Base-by-base conservation (phyloP, 2,329 filamentous ascomycete genomes). In the Pseudonectria foliicola region DNA sequence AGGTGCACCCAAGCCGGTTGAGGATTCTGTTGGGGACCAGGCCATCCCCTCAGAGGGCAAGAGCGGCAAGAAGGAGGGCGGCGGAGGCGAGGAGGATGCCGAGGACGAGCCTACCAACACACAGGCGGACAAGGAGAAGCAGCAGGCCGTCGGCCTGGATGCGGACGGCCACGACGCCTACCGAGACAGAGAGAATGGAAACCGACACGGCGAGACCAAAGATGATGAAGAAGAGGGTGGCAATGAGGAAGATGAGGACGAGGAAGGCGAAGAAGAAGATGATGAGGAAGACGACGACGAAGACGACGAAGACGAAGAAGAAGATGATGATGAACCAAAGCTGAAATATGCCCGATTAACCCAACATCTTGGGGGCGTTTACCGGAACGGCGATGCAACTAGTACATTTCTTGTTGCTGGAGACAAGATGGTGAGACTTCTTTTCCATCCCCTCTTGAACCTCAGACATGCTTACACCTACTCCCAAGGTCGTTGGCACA, bases 311-410 rank as follows among this genome's bases (percentile, higher is more conserved):
- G 82, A 85, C 0, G 80, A 83, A 0, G 86, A 93, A 0, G 86
- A 89, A 0, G 88, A 92, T 3, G 89, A 95, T 6, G 90, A 96
- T 13, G 90, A 96, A 62, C 93, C 92, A 18, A 83, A 82, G 54
- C 75, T 98, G 51, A 98, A 98, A 63, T 95, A 95, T 59, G 83
- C 82, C 33, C 82, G 87, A 31, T 65, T 96, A 48, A 96, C 92
- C 7, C 82, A 80, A 41, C 81, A 82, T 52, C 66, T 98, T 42
- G 78, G 75, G 16, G 69, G 82, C 28, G 76, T 95, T 24, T 98
- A 98, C 65, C 81, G 88, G 39, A 95, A 94, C 65, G 89, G 87
- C 49, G 92, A 98, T 72, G 86, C 88, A 49, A 95, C 90, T 16
- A 95, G 89, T 61, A 71, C 85, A 7, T 95, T 95, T 57, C 66